Evolutionary conservation across 2,329 filamentous ascomycete species (phyloP), one percentile per base, ranked within the genome.

Genomic region (Xylariales sp.): DNA sequence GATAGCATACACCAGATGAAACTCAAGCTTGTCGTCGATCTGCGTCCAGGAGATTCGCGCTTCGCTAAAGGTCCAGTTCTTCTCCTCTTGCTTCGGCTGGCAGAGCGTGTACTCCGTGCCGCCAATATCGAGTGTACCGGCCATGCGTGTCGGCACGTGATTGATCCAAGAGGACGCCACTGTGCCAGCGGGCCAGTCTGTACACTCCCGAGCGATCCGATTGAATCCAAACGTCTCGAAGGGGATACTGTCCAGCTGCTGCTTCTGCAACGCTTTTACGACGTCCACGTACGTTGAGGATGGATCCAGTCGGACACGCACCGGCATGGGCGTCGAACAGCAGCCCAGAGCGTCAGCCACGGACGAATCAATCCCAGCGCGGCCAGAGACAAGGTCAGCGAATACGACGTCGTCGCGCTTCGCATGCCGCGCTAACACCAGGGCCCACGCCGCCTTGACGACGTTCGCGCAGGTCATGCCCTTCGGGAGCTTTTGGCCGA

Each of bases 311-410:
- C n/a, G 24, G 14, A 31, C 27, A 16, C 37, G 16, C n/a, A 40
- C 37, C 12, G 37, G 37, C 6, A 40, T 40, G 4, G 37, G 37
- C 4, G 37, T 40, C 19, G 37, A 31, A 22, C 37, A 40, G 15
- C 37, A 40, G n/a, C 37, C 37, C 27, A 31, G 5, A 12, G 24
- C 27, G 27, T 31, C 27, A 7, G 24, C 37, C 11, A 31, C 37
- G 16, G 37, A 40, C 15, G 37, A 11, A 27, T 40, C 37, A 11
- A 29, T 21, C 8, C 25, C 37, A 6, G 37, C 37, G 22, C 37
- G 37, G 15, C 37, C 37, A n/a, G 37, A 40, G 24, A 40, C 37
- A n/a, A 40, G 15, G 19, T 40, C 37, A 18, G 37, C 37, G 37
- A 40, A 40, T 11, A 40, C 25, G 16, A 40, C 37, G 7, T 40